phyloP scores from a whole-genome alignment of 345 rosid genomes.

The Linum tenue region DNA sequence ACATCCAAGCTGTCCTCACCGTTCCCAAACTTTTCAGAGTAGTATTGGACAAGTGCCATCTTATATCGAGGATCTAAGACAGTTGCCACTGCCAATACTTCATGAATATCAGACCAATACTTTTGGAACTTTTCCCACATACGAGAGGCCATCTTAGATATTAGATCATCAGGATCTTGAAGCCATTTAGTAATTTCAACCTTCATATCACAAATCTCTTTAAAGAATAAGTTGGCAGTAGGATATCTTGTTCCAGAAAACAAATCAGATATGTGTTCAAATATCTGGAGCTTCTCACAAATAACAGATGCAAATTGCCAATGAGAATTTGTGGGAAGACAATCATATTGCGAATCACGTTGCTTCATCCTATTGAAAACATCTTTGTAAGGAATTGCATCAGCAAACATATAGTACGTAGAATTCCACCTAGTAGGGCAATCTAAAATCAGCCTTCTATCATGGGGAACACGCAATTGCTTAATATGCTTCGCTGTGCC shows the following conservation, averaged over 20 bases:
- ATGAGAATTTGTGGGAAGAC: not conserved
- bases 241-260: not conserved
- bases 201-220: not conserved
- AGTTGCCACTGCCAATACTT: too few relatives aligned
- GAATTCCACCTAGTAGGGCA: not conserved
- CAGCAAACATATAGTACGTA: not conserved
- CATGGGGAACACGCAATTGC: constrained; percentile 1
- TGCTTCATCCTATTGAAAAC: not conserved
- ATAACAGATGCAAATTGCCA: not conserved
- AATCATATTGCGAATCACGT: not conserved
- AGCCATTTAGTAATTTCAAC: not conserved
- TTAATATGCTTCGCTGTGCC: constrained; percentile 7
- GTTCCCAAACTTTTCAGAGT: too few relatives aligned
- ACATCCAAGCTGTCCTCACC: too few relatives aligned
- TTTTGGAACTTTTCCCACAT: too few relatives aligned
- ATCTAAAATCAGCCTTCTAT: not conserved
- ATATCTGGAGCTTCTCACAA: not conserved
- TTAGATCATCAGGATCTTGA: too few relatives aligned
- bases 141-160: too few relatives aligned
- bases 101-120: too few relatives aligned
- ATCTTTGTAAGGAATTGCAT: not conserved
- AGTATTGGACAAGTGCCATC: too few relatives aligned
- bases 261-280: not conserved
- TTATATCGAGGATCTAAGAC: too few relatives aligned
- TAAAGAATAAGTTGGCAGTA: not conserved